These are phyloP conservation scores for Saccharum officinarum DNA, from an alignment of 176 grass and related monocot genomes.

Conservation along the genomic window DNA sequence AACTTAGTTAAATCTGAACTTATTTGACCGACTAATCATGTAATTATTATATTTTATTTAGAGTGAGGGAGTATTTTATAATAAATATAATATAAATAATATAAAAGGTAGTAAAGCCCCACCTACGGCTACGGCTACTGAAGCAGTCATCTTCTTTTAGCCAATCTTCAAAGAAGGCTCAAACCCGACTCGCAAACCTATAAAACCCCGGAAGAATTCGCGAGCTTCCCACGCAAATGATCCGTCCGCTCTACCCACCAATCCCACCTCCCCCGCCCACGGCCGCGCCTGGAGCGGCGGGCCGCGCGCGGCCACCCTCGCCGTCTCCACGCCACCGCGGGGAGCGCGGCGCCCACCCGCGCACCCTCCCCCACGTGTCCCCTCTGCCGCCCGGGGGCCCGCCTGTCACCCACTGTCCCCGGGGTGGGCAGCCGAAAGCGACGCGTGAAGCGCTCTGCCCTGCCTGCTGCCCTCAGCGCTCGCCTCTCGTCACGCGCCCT, in stretches of 20 bases:
- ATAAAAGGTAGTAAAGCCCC: background rate
- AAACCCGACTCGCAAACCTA: conserved; percentile 32
- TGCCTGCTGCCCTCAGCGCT: conserved; percentile 6
- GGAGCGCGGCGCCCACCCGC: conserved; percentile 32
- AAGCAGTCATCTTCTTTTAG: background rate
- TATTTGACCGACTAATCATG: too few species aligned
- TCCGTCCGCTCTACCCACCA: conserved; percentile 13
- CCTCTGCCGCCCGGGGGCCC: conserved; percentile 44
- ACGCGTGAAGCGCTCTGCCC: conserved; percentile 55
- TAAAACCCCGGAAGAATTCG: conserved; percentile 25
- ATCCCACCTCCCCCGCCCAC: conserved; percentile 4
- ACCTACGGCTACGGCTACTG: background rate
- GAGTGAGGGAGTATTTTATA: too few species aligned
- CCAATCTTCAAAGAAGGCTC: background rate
- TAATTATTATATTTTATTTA: too few species aligned
- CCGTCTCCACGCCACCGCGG: conserved; percentile 48
- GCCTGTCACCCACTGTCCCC: conserved; percentile 51
- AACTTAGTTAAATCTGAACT: too few species aligned
- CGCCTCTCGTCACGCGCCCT: conserved; percentile 37
- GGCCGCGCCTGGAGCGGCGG: conserved; percentile 39
- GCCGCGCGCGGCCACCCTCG: conserved; percentile 32
- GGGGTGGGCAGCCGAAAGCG: conserved; percentile 66
- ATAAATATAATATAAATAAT: too few species aligned
- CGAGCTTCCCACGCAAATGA: conserved; percentile 27
- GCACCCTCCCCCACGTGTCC: conserved; percentile 48